phyloP scores from a whole-genome alignment of 495 filamentous ascomycete species.

The Podospora anserina region DNA sequence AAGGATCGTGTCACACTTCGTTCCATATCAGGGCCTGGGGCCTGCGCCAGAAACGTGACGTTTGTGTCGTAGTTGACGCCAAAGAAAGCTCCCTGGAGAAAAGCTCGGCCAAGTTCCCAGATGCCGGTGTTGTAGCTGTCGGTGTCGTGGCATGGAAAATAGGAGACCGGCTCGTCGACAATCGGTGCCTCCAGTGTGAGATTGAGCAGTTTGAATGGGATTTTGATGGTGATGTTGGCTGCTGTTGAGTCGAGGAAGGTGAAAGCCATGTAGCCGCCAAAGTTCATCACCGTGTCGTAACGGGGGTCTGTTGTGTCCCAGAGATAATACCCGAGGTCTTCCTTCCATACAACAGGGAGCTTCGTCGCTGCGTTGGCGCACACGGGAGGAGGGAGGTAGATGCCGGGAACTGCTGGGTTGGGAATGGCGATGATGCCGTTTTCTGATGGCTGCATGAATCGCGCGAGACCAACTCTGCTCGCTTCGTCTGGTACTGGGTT shows the following conservation, averaged over 20 bases:
- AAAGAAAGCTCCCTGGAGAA: conserved; percentile 22
- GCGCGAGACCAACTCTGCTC: neutral
- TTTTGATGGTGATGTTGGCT: conserved; percentile 46
- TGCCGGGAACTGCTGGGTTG: conserved; percentile 40
- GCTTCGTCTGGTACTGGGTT: conserved; percentile 20
- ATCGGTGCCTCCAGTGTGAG: conserved; percentile 37
- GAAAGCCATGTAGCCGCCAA: conserved; percentile 41
- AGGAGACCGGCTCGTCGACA: neutral
- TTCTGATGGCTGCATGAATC: conserved; percentile 6
- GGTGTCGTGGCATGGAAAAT: conserved; percentile 19
- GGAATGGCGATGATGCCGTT: conserved; percentile 21
- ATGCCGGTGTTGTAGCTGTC: neutral
- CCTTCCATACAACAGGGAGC: conserved; percentile 42
- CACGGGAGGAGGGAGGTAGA: conserved; percentile 44
- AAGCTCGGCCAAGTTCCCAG: conserved; percentile 18
- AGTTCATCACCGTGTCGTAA: conserved; percentile 37
- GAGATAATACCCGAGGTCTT: conserved; percentile 37
- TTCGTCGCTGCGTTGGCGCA: conserved; percentile 43
- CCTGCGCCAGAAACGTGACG: conserved; percentile 20
- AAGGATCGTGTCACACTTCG: conserved; percentile 6
- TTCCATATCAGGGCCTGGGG: conserved; percentile 15
- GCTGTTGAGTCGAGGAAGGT: conserved; percentile 22
- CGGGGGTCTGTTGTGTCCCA: conserved; percentile 37
- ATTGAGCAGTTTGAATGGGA: conserved; percentile 48
- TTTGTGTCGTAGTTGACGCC: conserved; percentile 14